Evolutionary conservation across 2,329 filamentous ascomycete species (phyloP), one percentile per base, ranked within the genome.

Genomic region (Talaromyces sp.): DNA sequence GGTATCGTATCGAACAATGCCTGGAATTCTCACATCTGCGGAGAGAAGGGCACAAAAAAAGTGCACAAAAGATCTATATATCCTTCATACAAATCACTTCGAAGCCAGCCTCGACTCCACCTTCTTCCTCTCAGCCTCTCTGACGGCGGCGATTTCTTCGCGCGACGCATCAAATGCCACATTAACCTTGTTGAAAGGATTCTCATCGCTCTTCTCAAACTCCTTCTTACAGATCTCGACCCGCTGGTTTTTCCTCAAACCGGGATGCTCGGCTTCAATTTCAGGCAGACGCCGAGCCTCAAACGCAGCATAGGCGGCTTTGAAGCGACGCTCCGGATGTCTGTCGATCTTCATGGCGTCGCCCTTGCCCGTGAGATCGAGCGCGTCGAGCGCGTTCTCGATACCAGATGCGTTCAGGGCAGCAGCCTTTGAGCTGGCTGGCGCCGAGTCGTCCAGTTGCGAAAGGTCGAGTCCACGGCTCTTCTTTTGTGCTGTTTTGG

Each of bases 141-240:
- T 84, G 61, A 93, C 77, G 55, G 84, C 81, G 55, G 81, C 81
- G 51, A 96, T 69, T 69, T 99, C 93, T 4, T 91, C 90, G 76
- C 85, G 89, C 24, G 83, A 84, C 58, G 90, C 85, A 75, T 99
- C 90, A 77, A 91, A 96, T 3, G 81, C 75, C 2, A 86, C 90
- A 56, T 81, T 85, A 17, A 88, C 87, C 78, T 96, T 91, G 78
- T 96, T 96, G 79, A 96, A 95, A 14, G 95, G 95, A 75, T 99
- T 99, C 69, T 98, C 93, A 1, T 90, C 88, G 70, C 89, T 90
- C 81, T 91, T 96, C 76, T 96, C 89, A 75, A 98, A 99, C 79
- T 98, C 95, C 81, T 96, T 96, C 64, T 85, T 78, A 66, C 96
- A 90, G 71, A 88, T 82, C 64, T 93, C 89, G 69, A 93, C 87